Conservation (phyloP, 345 rosid genomes). For the Clarkia xantiana region DNA sequence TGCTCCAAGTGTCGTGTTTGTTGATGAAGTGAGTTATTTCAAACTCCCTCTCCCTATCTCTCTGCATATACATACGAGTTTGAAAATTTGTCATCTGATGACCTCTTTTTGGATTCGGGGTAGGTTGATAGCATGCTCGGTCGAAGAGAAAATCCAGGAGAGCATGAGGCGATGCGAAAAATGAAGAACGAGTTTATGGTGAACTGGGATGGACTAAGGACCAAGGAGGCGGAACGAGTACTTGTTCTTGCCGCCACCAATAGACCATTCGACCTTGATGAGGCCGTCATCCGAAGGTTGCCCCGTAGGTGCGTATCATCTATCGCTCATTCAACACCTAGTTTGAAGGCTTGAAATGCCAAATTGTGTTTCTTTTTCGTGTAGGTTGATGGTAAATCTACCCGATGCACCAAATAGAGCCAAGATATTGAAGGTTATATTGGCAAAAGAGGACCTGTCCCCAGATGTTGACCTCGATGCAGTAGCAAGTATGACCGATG, state of each 20-base stretch:
- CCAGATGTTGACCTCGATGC: conserved; percentile 58
- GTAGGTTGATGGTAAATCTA: conserved; percentile 77
- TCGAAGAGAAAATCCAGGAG: conserved; percentile 70
- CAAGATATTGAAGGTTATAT: conserved; percentile 58
- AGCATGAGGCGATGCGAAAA: conserved; percentile 84
- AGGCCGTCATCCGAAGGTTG: conserved; percentile 86
- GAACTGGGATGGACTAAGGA: conserved; percentile 80
- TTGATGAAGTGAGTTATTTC: conserved; percentile 51
- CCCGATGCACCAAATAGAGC: conserved; percentile 82
- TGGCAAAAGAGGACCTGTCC: conserved; percentile 71
- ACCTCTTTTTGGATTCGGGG: too few relatives aligned
- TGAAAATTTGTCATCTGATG: too few relatives aligned
- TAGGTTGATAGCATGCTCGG: conserved; percentile 98
- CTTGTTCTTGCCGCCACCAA: conserved; percentile 94
- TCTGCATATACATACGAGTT: background rate
- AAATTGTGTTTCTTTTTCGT: too few relatives aligned
- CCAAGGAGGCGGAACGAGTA: conserved; percentile 74
- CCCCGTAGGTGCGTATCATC: conserved; percentile 21
- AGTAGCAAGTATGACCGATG: conserved; percentile 66
- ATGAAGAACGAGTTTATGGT: conserved; percentile 96
- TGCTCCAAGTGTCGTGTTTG: conserved; percentile 80
- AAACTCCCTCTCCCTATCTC: conserved; percentile 1
- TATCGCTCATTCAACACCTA: background rate
- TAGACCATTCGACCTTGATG: conserved; percentile 93
- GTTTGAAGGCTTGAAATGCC: too few relatives aligned